These are phyloP conservation scores for Vicia villosa DNA, from an alignment of 306 rosid genomes.

Conservation along the genomic window DNA sequence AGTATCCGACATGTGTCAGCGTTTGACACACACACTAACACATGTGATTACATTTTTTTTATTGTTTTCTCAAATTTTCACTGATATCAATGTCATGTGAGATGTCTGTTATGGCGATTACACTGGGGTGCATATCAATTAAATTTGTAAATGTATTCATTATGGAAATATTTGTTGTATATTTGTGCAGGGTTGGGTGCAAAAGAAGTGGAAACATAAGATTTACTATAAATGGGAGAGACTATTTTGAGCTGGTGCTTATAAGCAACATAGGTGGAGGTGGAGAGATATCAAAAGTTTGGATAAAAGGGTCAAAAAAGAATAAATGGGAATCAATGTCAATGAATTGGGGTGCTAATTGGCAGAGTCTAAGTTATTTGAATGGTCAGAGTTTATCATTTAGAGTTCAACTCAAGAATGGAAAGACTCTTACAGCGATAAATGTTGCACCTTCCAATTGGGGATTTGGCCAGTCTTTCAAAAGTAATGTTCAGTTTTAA, in stretches of 20 bases:
- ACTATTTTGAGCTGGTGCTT: slow-evolving; percentile 57
- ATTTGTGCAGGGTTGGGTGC: slow-evolving; percentile 54
- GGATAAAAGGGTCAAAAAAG: slow-evolving; percentile 61
- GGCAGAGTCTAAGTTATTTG: slow-evolving; percentile 57
- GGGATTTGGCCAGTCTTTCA: slow-evolving; percentile 63
- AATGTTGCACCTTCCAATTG: slow-evolving; percentile 55
- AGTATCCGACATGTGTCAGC: too few relatives aligned
- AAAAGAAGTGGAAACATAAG: slow-evolving; percentile 54
- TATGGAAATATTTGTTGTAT: background rate
- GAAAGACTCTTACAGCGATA: slow-evolving; percentile 43
- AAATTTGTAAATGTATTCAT: background rate
- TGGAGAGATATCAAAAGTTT: slow-evolving; percentile 57
- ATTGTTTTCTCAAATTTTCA: too few relatives aligned
- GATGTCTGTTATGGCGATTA: too few relatives aligned
- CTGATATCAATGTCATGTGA: too few relatives aligned
- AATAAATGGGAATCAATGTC: slow-evolving; percentile 59
- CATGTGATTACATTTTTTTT: too few relatives aligned
- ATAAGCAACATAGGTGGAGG: slow-evolving; percentile 58
- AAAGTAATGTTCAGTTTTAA: slow-evolving; percentile 30
- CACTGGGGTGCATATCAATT: background rate
- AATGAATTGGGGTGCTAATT: slow-evolving; percentile 60
- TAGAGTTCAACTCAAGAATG: slow-evolving; percentile 51
- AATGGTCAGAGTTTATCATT: slow-evolving; percentile 65
- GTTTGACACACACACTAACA: too few relatives aligned
- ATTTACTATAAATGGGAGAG: slow-evolving; percentile 56